Base-by-base conservation (phyloP, 2,329 filamentous ascomycete genomes). In the Neonectria faginata region DNA sequence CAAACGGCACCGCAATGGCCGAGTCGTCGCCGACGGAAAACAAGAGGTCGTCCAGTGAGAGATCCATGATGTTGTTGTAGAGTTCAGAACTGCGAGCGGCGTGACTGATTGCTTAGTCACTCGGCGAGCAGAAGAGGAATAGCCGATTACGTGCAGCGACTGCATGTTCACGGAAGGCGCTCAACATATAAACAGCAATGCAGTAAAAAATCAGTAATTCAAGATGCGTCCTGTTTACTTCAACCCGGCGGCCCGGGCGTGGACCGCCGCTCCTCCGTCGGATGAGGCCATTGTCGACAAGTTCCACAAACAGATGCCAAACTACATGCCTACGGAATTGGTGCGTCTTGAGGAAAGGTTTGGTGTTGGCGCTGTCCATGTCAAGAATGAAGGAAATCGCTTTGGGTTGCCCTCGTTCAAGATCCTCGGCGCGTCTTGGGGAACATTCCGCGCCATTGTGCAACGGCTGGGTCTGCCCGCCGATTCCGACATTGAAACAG, bases 381-480 rank as follows among this genome's bases (percentile, higher is more conserved):
- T 94, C 67, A 95, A 95, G 73, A 88, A 94, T 70, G 92, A 95
- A 76, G 88, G 86, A 29, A 81, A 79, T 57, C 85, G 92, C 5
- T 87, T 93, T 41, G 89, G 89, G 0, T 82, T 94, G 2, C 90
- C 91, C 0, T 86, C 91, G 0, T 95, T 94, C 2, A 96, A 96
- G 77, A 92, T 94, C 48, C 84, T 94, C 0, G 92, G 92, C 20
- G 92, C 92, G 1, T 92, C 90, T 0, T 95, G 91, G 91, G 91
- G 87, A 0, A 84, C 86, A 3, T 90, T 88, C 70, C 84, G 86
- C 7, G 86, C 89, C 14, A 73, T 92, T 7, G 74, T 80, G 0
- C 73, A 78, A 1, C 75, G 79, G 8, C 76, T 89, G 0, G 76
- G 74, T 2, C 76, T 88, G 0, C 76, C 82, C 0, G 67, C 80